phyloP scores from a whole-genome alignment of 2,329 filamentous ascomycete species.

The Alternaria triticina region DNA sequence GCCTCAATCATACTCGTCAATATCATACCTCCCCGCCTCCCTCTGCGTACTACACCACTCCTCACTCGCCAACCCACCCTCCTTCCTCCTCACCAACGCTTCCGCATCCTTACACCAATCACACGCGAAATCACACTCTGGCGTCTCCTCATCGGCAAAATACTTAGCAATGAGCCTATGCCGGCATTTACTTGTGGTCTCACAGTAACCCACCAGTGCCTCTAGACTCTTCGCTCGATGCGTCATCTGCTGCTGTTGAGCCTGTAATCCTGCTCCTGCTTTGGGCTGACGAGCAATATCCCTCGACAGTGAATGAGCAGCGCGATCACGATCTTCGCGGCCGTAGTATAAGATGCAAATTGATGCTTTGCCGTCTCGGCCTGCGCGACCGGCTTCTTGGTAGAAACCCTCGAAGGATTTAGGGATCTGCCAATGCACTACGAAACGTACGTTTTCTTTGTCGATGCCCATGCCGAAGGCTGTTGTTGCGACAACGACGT shows the following conservation, averaged over 20 bases:
- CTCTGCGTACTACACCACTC: slow-evolving; percentile 58
- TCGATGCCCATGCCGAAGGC: slow-evolving; percentile 99
- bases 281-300: slow-evolving; percentile 58
- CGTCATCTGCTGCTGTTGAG: slow-evolving; percentile 46
- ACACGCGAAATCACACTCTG: slow-evolving; percentile 55
- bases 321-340: slow-evolving; percentile 81
- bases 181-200: slow-evolving; percentile 74
- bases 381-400: slow-evolving; percentile 91
- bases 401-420: slow-evolving; percentile 97
- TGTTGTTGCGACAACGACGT: slow-evolving; percentile 92
- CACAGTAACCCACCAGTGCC: slow-evolving; percentile 79
- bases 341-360: slow-evolving; percentile 92
- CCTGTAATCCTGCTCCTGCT: slow-evolving; percentile 48
- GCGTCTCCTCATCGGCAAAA: slow-evolving; percentile 44
- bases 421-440: slow-evolving; percentile 91
- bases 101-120: slow-evolving; percentile 57
- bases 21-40: slow-evolving; percentile 51
- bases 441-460: slow-evolving; percentile 92
- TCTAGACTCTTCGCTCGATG: slow-evolving; percentile 54
- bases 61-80: slow-evolving; percentile 54
- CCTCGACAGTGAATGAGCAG: slow-evolving; percentile 59
- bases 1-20: slow-evolving; percentile 45
- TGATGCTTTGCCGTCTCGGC: slow-evolving; percentile 85
- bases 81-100: slow-evolving; percentile 52
- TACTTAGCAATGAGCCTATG: slow-evolving; percentile 59